Percentiles rank a stretch among this genome's conserved stretches.
These are phyloP conservation scores for Phytopythium montanum DNA, from an alignment of 352 stramenopile species.

Conservation along the genomic window DNA sequence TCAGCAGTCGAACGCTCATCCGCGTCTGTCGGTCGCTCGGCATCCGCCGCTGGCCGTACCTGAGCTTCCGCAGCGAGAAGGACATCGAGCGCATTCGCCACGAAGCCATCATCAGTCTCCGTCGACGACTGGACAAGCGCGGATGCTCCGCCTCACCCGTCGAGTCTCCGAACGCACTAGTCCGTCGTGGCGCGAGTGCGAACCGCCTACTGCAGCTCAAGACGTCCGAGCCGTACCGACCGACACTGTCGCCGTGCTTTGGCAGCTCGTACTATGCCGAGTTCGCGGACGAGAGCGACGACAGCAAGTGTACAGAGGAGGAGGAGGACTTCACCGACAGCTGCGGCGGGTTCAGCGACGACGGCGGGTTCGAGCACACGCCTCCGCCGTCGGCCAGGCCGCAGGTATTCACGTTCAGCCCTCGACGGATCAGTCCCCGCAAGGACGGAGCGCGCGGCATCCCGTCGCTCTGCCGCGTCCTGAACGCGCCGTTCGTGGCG, in stretches of 20 bases:
- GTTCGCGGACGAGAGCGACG: background rate
- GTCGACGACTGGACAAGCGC: conserved; percentile 36
- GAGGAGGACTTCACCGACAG: conserved; percentile 1
- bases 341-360: conserved; percentile 19
- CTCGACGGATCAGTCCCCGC: conserved; percentile 32
- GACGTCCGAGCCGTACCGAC: conserved; percentile 17
- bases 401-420: conserved; percentile 45
- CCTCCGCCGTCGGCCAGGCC: conserved; percentile 24
- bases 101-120: conserved; percentile 46
- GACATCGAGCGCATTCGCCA: conserved; percentile 49
- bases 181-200: conserved; percentile 57
- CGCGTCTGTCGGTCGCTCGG: conserved; percentile 44
- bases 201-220: conserved; percentile 72
- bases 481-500: conserved; percentile 60
- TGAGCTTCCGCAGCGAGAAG: conserved; percentile 50
- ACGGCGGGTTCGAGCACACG: conserved; percentile 4
- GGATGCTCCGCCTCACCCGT: conserved; percentile 1
- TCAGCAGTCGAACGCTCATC: conserved; percentile 49
- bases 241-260: background rate
- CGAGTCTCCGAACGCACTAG: conserved; percentile 35
- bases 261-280: background rate
- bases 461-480: conserved; percentile 56
- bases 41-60: conserved; percentile 48
- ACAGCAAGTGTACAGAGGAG: background rate
- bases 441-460: conserved; percentile 29